Evolutionary conservation across 192 early-diverging fungal genomes (phyloP).

Genomic region (Backusella westeae): DNA sequence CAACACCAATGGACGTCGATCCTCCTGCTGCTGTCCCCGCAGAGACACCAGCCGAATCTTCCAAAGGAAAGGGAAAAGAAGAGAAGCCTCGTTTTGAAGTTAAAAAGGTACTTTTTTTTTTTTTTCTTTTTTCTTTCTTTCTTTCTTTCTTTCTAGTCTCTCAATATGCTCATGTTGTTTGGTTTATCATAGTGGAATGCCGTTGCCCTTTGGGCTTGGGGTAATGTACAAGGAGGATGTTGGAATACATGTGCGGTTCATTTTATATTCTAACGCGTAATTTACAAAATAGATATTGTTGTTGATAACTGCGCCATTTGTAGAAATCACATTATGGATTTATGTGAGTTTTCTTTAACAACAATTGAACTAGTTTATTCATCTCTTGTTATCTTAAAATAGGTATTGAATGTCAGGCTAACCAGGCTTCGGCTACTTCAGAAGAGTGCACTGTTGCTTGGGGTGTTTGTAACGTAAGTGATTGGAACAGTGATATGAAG

Average conservation of each 20-base stretch:
- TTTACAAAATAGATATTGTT: conserved; percentile 77
- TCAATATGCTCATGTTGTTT: not conserved
- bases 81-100: conserved; percentile 90
- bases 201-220: conserved; percentile 98
- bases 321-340: conserved; percentile 99
- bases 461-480: conserved; percentile 90
- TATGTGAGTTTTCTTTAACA: conserved; percentile 59
- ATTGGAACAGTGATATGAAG: not conserved
- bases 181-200: conserved; percentile 86
- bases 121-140: not conserved
- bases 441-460: conserved; percentile 96
- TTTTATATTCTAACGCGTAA: not conserved
- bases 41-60: conserved; percentile 6
- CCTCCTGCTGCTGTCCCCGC: conserved; percentile 5
- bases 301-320: conserved; percentile 99
- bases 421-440: conserved; percentile 88
- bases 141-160: not conserved
- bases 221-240: conserved; percentile 41
- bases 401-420: conserved; percentile 98
- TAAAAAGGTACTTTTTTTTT: conserved; percentile 69
- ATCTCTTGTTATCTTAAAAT: not conserved
- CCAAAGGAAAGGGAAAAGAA: conserved; percentile 48
- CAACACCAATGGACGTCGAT: conserved; percentile 38
- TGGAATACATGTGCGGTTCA: not conserved
- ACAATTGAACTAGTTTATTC: not conserved